A percentile compares a stretch with the other conserved stretches of the same genome.
These are phyloP conservation scores for Calendula officinalis DNA, from an alignment of 129 eudicot genomes.

Conservation along the genomic window DNA sequence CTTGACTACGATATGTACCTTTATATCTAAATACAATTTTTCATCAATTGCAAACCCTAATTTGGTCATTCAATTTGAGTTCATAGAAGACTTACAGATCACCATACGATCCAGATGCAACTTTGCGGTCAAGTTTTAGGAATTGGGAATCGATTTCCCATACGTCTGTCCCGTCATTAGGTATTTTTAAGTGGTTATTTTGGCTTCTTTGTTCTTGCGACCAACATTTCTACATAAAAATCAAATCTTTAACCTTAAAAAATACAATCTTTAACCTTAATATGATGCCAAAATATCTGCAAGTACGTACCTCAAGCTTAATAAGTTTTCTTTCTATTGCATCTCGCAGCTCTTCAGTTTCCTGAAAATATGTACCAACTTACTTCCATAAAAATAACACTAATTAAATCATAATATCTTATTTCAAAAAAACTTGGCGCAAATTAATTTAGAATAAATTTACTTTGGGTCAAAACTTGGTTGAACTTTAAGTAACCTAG, in stretches of 20 bases:
- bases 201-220: slow-evolving; percentile 41
- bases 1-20: slow-evolving; percentile 93
- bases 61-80: not conserved
- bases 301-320: slow-evolving; percentile 66
- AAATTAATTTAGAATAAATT: not conserved
- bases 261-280: not conserved
- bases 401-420: not conserved
- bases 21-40: slow-evolving; percentile 62
- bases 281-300: not conserved
- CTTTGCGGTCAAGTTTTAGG: slow-evolving; percentile 70
- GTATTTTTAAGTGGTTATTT: slow-evolving; percentile 62
- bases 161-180: slow-evolving; percentile 92
- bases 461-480: not conserved
- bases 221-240: slow-evolving; percentile 51
- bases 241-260: not conserved
- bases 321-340: slow-evolving; percentile 55
- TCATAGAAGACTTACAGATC: slow-evolving; percentile 69
- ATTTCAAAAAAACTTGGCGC: not conserved
- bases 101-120: slow-evolving; percentile 98
- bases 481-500: not conserved
- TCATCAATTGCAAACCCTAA: not conserved
- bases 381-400: slow-evolving; percentile 5
- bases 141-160: slow-evolving; percentile 92
- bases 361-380: slow-evolving; percentile 44
- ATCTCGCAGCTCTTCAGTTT: slow-evolving; percentile 69